Evolutionary conservation across 805 yeast genomes (phyloP).

Genomic region (Schizosaccharomyces cryophilus): DNA sequence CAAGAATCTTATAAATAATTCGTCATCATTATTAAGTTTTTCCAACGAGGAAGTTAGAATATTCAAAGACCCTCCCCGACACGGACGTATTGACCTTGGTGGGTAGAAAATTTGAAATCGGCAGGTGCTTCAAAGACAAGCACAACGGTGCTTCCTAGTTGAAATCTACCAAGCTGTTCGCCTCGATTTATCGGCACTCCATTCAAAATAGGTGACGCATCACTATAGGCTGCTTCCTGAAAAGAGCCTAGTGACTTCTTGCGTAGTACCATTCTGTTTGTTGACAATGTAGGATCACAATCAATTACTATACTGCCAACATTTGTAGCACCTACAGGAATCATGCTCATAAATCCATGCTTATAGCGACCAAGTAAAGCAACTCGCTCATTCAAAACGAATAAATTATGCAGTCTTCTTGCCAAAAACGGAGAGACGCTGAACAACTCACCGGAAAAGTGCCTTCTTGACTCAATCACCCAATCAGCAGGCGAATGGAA

Average conservation of each 20-base stretch:
- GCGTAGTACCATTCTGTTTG: conserved; percentile 32
- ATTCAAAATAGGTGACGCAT: conserved; percentile 48
- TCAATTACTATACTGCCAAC: conserved; percentile 85
- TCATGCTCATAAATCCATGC: conserved; percentile 92
- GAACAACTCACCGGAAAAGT: conserved; percentile 83
- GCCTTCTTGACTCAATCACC: conserved; percentile 84
- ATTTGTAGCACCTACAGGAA: conserved; percentile 97
- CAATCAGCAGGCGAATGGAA: conserved; percentile 91
- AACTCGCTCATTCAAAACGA: conserved; percentile 82
- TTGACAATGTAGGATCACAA: conserved; percentile 70
- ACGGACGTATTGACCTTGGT: conserved; percentile 48
- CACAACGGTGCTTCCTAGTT: conserved; percentile 89
- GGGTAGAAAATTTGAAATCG: conserved; percentile 42
- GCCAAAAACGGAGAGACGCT: conserved; percentile 95
- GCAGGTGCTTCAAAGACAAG: conserved; percentile 88
- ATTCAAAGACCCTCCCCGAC: conserved; percentile 47
- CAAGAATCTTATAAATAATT: neutral
- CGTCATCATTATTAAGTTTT: neutral
- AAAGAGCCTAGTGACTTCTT: conserved; percentile 23
- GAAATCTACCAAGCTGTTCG: conserved; percentile 91
- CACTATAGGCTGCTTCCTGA: conserved; percentile 77
- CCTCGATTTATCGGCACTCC: conserved; percentile 83
- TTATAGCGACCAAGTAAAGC: conserved; percentile 90
- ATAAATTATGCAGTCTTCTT: conserved; percentile 58
- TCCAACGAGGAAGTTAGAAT: neutral